Percentiles rank a stretch among this genome's conserved stretches.
Conservation (phyloP, 768 basidiomycete genomes). For the Mycena leptocephala region DNA sequence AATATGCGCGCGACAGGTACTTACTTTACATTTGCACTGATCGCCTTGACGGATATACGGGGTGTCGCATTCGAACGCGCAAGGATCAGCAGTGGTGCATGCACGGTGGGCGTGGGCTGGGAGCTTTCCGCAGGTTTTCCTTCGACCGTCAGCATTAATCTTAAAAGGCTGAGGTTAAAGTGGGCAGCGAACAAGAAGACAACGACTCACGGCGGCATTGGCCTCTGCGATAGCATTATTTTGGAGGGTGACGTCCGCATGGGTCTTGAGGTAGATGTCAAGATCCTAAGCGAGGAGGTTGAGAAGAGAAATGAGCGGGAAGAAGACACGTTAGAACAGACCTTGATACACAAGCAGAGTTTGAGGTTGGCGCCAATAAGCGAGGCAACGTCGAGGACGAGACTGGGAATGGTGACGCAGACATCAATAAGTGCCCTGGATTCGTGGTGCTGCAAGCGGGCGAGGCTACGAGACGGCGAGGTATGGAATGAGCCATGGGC, state of each 20-base stretch:
- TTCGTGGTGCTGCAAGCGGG: slow-evolving; percentile 5
- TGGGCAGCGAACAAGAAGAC: background rate
- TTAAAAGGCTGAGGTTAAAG: background rate
- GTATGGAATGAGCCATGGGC: background rate
- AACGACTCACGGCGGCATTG: background rate
- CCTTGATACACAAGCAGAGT: slow-evolving; percentile 20
- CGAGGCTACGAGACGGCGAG: slow-evolving; percentile 13
- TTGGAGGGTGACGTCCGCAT: background rate
- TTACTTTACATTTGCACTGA: slow-evolving; percentile 7
- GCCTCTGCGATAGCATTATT: background rate
- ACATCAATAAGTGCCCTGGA: background rate
- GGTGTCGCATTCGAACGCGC: background rate
- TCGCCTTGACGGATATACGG: background rate
- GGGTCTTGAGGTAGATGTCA: slow-evolving; percentile 23
- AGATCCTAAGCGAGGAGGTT: slow-evolving; percentile 4
- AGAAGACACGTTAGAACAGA: background rate
- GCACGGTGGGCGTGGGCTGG: slow-evolving; percentile 7
- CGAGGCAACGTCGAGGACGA: background rate
- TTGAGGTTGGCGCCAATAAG: background rate
- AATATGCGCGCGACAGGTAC: background rate
- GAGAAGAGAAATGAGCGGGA: background rate
- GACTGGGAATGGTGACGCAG: slow-evolving; percentile 13
- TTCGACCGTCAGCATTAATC: background rate
- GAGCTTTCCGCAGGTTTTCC: background rate
- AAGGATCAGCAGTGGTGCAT: slow-evolving; percentile 3